Evolutionary conservation across 345 rosid species (phyloP).

Genomic region (Moricandia arvensis): DNA sequence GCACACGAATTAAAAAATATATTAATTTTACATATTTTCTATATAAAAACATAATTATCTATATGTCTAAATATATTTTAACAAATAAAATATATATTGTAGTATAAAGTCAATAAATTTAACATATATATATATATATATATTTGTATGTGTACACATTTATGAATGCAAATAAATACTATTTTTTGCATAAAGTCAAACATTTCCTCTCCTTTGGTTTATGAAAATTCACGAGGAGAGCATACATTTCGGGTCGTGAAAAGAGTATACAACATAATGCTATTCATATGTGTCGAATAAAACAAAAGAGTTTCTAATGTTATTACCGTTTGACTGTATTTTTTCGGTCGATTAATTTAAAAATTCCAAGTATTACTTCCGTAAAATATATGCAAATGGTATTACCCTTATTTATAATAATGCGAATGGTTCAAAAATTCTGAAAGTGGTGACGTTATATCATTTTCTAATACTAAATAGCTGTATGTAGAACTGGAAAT

Average conservation of each 20-base stretch:
- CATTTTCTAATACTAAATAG: constrained; percentile 15
- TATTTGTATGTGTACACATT: background rate
- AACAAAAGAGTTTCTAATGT: background rate
- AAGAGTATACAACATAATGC: background rate
- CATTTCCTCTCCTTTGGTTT: constrained; percentile 22
- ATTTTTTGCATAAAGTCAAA: constrained; percentile 22
- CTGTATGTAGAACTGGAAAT: background rate
- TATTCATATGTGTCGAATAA: constrained; percentile 13
- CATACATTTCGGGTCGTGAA: constrained; percentile 21
- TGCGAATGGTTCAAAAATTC: background rate
- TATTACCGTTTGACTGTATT: constrained; percentile 22
- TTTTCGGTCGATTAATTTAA: constrained; percentile 11
- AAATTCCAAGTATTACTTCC: background rate
- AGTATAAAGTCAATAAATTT: too few relatives aligned
- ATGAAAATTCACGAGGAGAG: constrained; percentile 22
- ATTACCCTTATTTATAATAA: background rate
- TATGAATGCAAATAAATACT: background rate
- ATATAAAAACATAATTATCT: too few relatives aligned
- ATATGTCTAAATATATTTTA: too few relatives aligned
- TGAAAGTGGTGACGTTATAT: constrained; percentile 12
- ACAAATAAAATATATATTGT: too few relatives aligned
- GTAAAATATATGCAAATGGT: constrained; percentile 11
- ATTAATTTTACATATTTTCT: too few relatives aligned
- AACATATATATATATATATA: too few relatives aligned
- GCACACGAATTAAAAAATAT: too few relatives aligned